Evolutionary conservation across 2,329 filamentous ascomycete genomes (phyloP), one percentile per base, ranked within the genome.

Genomic region (Aspergillus oerlinghausenensis): DNA sequence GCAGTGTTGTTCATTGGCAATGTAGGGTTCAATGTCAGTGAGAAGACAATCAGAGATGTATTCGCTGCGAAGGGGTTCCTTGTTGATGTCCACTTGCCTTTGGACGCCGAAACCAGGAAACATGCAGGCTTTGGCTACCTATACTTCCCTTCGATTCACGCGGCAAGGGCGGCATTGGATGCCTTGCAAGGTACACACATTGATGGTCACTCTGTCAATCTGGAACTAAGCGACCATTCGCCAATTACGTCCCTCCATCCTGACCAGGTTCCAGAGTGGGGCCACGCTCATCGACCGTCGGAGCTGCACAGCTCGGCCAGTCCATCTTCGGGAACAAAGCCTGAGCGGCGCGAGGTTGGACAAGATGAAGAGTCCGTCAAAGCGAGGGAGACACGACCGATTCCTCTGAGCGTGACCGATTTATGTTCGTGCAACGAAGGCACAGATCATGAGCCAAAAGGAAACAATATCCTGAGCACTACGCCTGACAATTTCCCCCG

Each of bases 111-210:
- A 17, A 70, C 72, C 19, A 64, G 65, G 11, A 68, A 64, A 55
- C 73, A 77, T 58, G 70, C 69, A 50, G 74, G 74, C 17, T 76
- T 77, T 63, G 73, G 73, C 28, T 76, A 75, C 56, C 55, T 75
- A 11, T 57, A 65, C 52, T 76, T 77, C 51, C 66, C 67, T 25
- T 72, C 73, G 1, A 60, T 61, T 9, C 60, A 70, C 54, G 68
- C 70, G 8, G 74, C 74, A 47, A 69, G 65, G 26, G 70, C 67
- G 47, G 75, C 73, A 25, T 63, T 75, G 50, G 61, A 70, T 43
- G 69, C 67, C 26, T 58, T 77, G 21, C 73, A 73, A 55, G 72
- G 74, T 29, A 57, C 63, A 14, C 56, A 67, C 54, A 71, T 77
- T 59, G 72, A 75, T 60, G 74, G 72, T 2, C 72, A 75, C 50